A percentile compares a stretch with the other conserved stretches of the same genome.
Conservation (phyloP, 371 early-diverging fungal species). For the Mortierella sp. region DNA sequence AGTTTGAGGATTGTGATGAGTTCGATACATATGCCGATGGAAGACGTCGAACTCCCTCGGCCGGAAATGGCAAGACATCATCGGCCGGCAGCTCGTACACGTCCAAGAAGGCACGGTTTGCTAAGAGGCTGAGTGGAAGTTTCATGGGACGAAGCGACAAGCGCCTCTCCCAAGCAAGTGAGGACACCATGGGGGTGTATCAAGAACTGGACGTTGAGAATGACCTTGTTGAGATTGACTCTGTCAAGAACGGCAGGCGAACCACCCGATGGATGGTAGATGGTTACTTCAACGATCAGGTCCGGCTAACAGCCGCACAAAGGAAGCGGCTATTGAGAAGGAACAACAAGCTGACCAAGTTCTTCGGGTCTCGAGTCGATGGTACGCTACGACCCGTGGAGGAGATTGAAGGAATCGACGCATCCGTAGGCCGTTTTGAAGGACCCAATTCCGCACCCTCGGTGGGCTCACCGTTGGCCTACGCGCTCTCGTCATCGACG, state of each 20-base stretch:
- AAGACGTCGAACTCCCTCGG: neutral
- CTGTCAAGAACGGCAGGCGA: conserved; percentile 27
- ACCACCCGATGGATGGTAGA: conserved; percentile 54
- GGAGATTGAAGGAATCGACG: conserved; percentile 16
- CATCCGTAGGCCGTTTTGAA: neutral
- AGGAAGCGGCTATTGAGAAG: conserved; percentile 37
- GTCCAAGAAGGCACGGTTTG: conserved; percentile 12
- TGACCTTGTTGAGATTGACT: conserved; percentile 13
- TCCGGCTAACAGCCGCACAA: conserved; percentile 49
- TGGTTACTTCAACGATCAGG: conserved; percentile 48
- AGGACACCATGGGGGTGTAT: conserved; percentile 13
- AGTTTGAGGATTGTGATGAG: conserved; percentile 30
- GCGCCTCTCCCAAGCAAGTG: conserved; percentile 6
- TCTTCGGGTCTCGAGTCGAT: conserved; percentile 53
- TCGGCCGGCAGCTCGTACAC: neutral
- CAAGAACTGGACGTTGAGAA: conserved; percentile 3
- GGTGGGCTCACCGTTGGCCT: conserved; percentile 26
- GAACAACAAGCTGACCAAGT: conserved; percentile 52
- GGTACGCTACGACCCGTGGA: conserved; percentile 40
- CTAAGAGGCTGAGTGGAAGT: conserved; percentile 15
- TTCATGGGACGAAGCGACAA: conserved; percentile 4
- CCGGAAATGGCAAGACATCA: neutral
- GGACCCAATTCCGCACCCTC: conserved; percentile 12
- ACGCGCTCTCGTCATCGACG: conserved; percentile 39
- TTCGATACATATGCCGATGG: conserved; percentile 9